Evolutionary conservation across 75 land plant genomes (phyloP), one percentile per base, ranked within the genome.

Genomic region (Pinus tabuliformis): DNA sequence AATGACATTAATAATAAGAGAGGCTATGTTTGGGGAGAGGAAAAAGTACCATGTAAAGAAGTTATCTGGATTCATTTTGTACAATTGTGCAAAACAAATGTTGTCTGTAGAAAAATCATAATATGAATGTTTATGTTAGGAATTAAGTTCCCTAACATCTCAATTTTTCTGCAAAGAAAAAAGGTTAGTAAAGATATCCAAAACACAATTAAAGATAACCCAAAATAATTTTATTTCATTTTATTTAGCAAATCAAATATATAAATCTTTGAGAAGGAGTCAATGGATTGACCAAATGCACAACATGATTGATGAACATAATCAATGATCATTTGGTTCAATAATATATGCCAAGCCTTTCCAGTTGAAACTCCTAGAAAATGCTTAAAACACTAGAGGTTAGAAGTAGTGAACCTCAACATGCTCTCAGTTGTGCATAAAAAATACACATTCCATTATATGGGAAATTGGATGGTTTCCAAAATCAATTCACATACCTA

Each of bases 31-130:
- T 42, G 3, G 36, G 36, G 4, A 37, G 58, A 39, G 24, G 39
- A 6, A 5, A 57, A 17, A 56, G 75, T 88, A 94, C 99, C 99
- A 97, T n/a, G 98, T 86, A 36, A 74, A 80, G 58, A 97, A 93
- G n/a, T 95, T 89, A 21, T 90, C 99, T 39, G 98, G 96, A 83
- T 97, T 98, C 96, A 97, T 97, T 82, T 97, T 97, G 86, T 97
- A 97, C 14, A 97, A 80, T 78, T 97, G 99, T 12, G 96, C 96
- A 88, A 97, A 97, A 8, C 95, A 65, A 66, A 97, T 95, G 75
- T 95, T 97, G 71, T 90, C 92, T 73, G 91, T 94, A 3, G 99
- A 98, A 58, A 97, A 80, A 12, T 96, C 98, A 84, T 97, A 97
- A 82, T 95, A 98, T 66, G 99, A 89, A 45, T 98, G 86, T 78